phyloP scores from a whole-genome alignment of 163 green algal genomes.

The Prototheca wickerhamii region DNA sequence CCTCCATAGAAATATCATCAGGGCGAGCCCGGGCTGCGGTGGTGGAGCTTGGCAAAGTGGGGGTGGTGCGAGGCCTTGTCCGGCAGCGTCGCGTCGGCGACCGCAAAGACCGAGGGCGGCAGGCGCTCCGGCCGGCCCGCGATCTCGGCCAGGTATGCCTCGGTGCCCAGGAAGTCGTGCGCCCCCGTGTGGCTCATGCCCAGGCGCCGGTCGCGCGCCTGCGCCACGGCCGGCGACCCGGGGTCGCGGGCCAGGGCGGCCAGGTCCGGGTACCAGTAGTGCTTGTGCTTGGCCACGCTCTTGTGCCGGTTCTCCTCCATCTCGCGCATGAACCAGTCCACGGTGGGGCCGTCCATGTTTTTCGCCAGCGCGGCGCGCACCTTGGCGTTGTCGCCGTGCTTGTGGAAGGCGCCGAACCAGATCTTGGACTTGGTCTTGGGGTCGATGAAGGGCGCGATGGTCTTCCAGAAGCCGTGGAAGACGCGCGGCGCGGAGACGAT shows the following conservation, averaged over 20 bases:
- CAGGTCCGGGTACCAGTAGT: conserved; percentile 18
- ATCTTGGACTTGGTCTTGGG: conserved; percentile 56
- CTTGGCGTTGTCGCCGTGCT: conserved; percentile 16
- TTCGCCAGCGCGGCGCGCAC: conserved; percentile 26
- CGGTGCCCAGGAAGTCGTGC: conserved; percentile 2
- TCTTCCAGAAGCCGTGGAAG: conserved; percentile 61
- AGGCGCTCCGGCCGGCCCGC: not conserved
- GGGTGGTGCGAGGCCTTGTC: too few relatives aligned
- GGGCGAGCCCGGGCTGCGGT: too few relatives aligned
- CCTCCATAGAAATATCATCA: too few relatives aligned
- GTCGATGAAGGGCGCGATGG: conserved; percentile 54
- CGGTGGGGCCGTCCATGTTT: conserved; percentile 38
- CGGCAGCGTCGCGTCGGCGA: not conserved
- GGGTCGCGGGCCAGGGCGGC: not conserved
- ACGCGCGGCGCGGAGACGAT: conserved; percentile 46
- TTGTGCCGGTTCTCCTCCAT: conserved; percentile 62
- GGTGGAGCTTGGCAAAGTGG: not conserved
- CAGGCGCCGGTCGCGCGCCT: not conserved
- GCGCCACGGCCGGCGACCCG: not conserved
- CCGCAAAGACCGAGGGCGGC: not conserved
- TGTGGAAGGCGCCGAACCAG: conserved; percentile 25
- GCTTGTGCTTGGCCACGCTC: conserved; percentile 19
- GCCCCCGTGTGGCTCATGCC: not conserved
- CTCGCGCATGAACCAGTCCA: conserved; percentile 56
- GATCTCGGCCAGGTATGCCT: not conserved